Evolutionary conservation across 2,329 filamentous ascomycete species (phyloP).

Genomic region (Mariannaea sp.): DNA sequence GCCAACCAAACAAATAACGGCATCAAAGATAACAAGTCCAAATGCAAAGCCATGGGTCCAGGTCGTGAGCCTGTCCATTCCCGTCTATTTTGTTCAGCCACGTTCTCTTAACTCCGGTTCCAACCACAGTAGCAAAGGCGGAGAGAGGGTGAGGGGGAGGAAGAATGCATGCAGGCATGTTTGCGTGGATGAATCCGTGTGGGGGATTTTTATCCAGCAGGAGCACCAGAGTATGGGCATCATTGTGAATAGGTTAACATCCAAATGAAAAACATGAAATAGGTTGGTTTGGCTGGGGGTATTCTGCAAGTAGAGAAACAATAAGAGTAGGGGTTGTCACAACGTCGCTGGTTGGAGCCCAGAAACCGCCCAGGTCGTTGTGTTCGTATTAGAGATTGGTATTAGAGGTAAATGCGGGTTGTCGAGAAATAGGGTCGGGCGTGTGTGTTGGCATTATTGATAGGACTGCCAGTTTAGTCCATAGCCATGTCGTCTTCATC

Average conservation of each 20-base stretch:
- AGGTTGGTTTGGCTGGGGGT: neutral
- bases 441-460: neutral
- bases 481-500: conserved; percentile 47
- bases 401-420: conserved; percentile 23
- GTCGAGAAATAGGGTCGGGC: conserved; percentile 21
- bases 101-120: conserved; percentile 16
- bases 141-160: conserved; percentile 6
- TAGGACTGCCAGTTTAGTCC: conserved; percentile 31
- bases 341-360: neutral
- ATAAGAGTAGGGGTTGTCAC: neutral
- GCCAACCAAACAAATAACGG: conserved; percentile 13
- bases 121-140: neutral
- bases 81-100: conserved; percentile 12
- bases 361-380: neutral
- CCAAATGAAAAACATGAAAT: conserved; percentile 10
- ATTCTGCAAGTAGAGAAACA: conserved; percentile 1
- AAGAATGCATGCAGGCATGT: neutral
- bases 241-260: conserved; percentile 13
- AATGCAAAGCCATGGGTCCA: conserved; percentile 18
- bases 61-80: conserved; percentile 16
- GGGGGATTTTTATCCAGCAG: conserved; percentile 25
- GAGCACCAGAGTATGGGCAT: conserved; percentile 4
- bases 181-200: conserved; percentile 7
- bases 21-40: neutral
- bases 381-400: conserved; percentile 31